Percentiles rank a stretch among this genome's conserved stretches.
These are phyloP conservation scores for Alternaria sp. DNA, from an alignment of 2,329 filamentous ascomycete species.

Conservation along the genomic window DNA sequence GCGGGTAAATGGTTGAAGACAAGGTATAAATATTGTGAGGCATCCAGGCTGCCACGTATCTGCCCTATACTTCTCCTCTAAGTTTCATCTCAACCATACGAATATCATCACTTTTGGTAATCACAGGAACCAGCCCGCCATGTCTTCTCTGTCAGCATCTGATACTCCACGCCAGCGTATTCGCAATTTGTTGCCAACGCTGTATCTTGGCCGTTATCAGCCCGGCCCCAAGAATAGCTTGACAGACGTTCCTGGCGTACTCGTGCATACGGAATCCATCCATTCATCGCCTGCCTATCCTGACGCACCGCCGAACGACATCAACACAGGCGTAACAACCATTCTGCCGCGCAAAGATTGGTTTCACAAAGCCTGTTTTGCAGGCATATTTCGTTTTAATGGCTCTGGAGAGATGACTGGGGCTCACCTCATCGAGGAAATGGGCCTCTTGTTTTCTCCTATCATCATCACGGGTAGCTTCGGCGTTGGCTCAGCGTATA, in stretches of 20 bases:
- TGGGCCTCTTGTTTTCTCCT: constrained; percentile 66
- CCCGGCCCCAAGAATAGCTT: constrained; percentile 54
- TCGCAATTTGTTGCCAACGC: constrained; percentile 49
- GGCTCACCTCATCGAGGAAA: constrained; percentile 68
- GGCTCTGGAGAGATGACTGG: constrained; percentile 71
- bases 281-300: constrained; percentile 40
- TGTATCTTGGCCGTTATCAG: constrained; percentile 48
- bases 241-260: constrained; percentile 56
- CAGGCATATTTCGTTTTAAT: constrained; percentile 67
- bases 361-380: constrained; percentile 53
- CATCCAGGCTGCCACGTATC: neutral
- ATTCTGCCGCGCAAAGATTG: constrained; percentile 55
- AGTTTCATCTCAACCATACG: neutral
- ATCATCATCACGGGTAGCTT: constrained; percentile 68
- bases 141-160: constrained; percentile 15
- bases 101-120: neutral
- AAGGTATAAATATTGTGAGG: neutral
- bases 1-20: neutral
- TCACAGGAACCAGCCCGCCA: neutral
- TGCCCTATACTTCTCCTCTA: neutral
- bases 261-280: constrained; percentile 53
- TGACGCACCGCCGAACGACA: constrained; percentile 36
- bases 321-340: constrained; percentile 56
- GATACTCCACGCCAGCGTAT: constrained; percentile 43
- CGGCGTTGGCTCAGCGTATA: constrained; percentile 65